Evolutionary conservation across 2,329 filamentous ascomycete genomes (phyloP).

Genomic region (Penicillium sp.): DNA sequence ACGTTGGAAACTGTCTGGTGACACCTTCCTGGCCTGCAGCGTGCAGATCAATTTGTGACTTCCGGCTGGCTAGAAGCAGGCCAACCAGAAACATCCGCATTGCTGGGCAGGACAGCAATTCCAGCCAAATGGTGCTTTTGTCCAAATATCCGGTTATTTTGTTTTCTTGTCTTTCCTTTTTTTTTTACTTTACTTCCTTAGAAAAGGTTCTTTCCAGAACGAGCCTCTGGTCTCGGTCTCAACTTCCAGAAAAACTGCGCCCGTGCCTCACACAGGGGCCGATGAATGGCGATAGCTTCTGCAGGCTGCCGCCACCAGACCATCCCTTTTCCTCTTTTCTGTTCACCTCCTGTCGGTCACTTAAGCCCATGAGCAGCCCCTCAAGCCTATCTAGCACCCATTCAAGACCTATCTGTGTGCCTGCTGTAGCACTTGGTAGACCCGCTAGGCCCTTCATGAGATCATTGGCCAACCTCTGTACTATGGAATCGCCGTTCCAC

Average conservation of each 20-base stretch:
- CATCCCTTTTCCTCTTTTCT: not conserved
- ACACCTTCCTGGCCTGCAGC: constrained; percentile 26
- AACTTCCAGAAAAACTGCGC: constrained; percentile 23
- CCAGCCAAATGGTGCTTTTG: constrained; percentile 4
- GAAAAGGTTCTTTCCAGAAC: not conserved
- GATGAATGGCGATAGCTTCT: constrained; percentile 25
- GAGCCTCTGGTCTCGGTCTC: not conserved
- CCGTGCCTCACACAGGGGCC: constrained; percentile 15
- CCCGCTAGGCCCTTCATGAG: constrained; percentile 28
- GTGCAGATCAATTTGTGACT: constrained; percentile 19
- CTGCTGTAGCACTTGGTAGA: constrained; percentile 38
- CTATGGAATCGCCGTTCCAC: constrained; percentile 39
- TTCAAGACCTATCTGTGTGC: not conserved
- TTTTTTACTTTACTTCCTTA: not conserved
- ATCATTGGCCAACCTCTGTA: constrained; percentile 36
- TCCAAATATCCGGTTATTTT: not conserved
- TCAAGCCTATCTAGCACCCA: not conserved
- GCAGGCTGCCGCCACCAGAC: constrained; percentile 32
- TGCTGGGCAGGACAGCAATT: constrained; percentile 16
- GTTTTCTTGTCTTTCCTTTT: not conserved
- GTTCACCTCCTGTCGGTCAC: constrained; percentile 3
- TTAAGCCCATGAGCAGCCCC: constrained; percentile 8
- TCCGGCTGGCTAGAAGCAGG: constrained; percentile 25
- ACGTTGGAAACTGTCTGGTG: constrained; percentile 22
- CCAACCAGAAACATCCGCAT: constrained; percentile 11